A percentile compares a stretch with the other conserved stretches of the same genome.
Conservation (phyloP, 2,329 filamentous ascomycete species). For the Fusarium subtropicale region DNA sequence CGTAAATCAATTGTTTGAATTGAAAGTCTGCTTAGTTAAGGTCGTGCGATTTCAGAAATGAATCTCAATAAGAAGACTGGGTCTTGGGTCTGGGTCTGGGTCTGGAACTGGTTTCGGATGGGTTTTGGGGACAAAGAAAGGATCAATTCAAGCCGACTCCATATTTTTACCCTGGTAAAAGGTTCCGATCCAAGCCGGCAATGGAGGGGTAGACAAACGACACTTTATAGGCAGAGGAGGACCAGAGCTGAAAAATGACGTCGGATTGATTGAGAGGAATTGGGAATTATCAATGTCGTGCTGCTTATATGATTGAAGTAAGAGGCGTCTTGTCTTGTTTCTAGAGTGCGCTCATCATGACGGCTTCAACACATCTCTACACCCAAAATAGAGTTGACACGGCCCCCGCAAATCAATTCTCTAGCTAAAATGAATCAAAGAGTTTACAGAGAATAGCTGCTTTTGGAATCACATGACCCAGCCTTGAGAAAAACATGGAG, state of each 20-base stretch:
- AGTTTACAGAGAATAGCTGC: background rate
- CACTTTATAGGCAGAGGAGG: slow-evolving; percentile 15
- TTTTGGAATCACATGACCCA: slow-evolving; percentile 41
- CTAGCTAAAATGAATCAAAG: slow-evolving; percentile 8
- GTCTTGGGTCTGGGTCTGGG: background rate
- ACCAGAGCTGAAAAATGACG: slow-evolving; percentile 38
- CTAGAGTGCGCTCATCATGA: slow-evolving; percentile 26
- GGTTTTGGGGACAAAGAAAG: slow-evolving; percentile 20
- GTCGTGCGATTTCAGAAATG: slow-evolving; percentile 32
- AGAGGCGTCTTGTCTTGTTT: slow-evolving; percentile 1
- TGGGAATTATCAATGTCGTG: background rate
- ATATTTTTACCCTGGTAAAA: slow-evolving; percentile 39
- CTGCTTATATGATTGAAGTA: slow-evolving; percentile 4
- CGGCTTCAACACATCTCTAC: slow-evolving; percentile 7
- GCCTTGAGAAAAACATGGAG: slow-evolving; percentile 1
- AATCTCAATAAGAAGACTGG: slow-evolving; percentile 27
- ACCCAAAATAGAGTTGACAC: slow-evolving; percentile 29
- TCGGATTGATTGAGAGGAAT: slow-evolving; percentile 13
- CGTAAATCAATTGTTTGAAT: slow-evolving; percentile 20
- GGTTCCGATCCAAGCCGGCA: slow-evolving; percentile 45
- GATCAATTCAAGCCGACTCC: slow-evolving; percentile 33
- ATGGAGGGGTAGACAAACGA: slow-evolving; percentile 29
- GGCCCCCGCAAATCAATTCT: slow-evolving; percentile 13
- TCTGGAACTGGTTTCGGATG: slow-evolving; percentile 7
- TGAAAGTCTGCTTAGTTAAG: slow-evolving; percentile 25